These are phyloP conservation scores for Graphilbum ipis-grandicollis DNA, from an alignment of 2,329 filamentous ascomycete genomes.

Conservation along the genomic window DNA sequence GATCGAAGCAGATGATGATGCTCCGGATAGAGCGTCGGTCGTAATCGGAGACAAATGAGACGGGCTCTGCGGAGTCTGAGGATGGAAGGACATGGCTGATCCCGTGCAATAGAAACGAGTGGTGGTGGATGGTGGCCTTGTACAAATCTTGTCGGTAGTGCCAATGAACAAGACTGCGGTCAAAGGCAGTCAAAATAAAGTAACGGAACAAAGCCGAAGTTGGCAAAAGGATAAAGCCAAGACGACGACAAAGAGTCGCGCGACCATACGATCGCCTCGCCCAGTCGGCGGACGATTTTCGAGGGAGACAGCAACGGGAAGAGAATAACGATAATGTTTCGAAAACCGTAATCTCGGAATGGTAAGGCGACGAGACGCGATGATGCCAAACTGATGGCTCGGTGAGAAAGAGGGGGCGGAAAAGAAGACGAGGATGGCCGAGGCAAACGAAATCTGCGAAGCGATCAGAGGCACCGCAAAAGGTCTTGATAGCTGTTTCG, in stretches of 20 bases:
- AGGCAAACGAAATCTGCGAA: too few species aligned
- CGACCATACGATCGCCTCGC: conserved; percentile 4
- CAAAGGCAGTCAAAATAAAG: conserved; percentile 12
- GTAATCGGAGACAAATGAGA: conserved; percentile 41
- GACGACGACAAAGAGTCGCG: conserved; percentile 2
- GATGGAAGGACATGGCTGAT: conserved; percentile 47
- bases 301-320: conserved; percentile 3
- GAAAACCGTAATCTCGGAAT: too few species aligned
- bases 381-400: too few species aligned
- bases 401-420: too few species aligned
- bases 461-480: too few species aligned
- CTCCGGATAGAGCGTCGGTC: conserved; percentile 28
- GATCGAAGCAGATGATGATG: conserved; percentile 18
- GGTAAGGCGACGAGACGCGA: too few species aligned
- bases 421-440: too few species aligned
- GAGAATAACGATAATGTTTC: not conserved
- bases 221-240: too few species aligned
- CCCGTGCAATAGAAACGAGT: too few species aligned
- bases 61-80: conserved; percentile 50
- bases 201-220: conserved; percentile 1
- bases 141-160: too few species aligned
- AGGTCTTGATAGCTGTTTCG: too few species aligned
- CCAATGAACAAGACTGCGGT: conserved; percentile 7
- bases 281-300: conserved; percentile 5
- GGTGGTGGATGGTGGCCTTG: too few species aligned